phyloP scores from a whole-genome alignment of 768 basidiomycete species.

The Austroboletus eburneus region DNA sequence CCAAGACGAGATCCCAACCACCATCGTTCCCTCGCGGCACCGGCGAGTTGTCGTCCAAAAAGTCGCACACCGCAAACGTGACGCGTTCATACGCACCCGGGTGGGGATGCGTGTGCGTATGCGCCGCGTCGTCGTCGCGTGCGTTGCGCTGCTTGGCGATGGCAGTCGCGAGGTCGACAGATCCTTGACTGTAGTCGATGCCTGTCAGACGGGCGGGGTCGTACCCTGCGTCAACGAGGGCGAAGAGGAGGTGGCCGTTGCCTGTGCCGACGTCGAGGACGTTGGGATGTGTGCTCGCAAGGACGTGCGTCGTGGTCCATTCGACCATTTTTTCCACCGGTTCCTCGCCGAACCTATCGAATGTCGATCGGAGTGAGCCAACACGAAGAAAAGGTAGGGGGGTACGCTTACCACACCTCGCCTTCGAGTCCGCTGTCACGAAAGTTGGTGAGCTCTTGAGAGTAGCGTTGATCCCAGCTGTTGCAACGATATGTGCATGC shows the following conservation, averaged over 20 bases:
- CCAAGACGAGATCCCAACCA: slow-evolving; percentile 71
- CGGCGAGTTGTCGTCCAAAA: slow-evolving; percentile 53
- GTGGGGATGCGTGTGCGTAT: too few species aligned
- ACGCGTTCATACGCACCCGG: slow-evolving; percentile 29
- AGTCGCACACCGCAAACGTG: slow-evolving; percentile 59
- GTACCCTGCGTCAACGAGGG: slow-evolving; percentile 67
- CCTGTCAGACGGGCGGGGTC: slow-evolving; percentile 48
- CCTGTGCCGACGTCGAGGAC: slow-evolving; percentile 79
- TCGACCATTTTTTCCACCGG: slow-evolving; percentile 75
- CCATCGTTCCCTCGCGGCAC: slow-evolving; percentile 12
- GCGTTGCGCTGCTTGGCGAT: slow-evolving; percentile 47
- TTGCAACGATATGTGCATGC: background rate
- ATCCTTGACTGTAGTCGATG: slow-evolving; percentile 74
- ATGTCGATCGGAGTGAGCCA: too few species aligned
- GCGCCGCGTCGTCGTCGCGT: background rate
- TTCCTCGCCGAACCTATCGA: slow-evolving; percentile 82
- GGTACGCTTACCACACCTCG: slow-evolving; percentile 64
- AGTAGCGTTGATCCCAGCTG: slow-evolving; percentile 80
- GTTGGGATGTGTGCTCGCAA: slow-evolving; percentile 42
- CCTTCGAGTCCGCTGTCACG: slow-evolving; percentile 79
- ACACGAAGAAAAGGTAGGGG: too few species aligned
- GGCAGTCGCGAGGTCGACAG: slow-evolving; percentile 56
- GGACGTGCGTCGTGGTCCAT: slow-evolving; percentile 58
- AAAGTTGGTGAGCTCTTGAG: slow-evolving; percentile 67
- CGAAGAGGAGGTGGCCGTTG: slow-evolving; percentile 74